Conservation (phyloP, 2,329 filamentous ascomycete species). For the Dactylellina leptospora region DNA sequence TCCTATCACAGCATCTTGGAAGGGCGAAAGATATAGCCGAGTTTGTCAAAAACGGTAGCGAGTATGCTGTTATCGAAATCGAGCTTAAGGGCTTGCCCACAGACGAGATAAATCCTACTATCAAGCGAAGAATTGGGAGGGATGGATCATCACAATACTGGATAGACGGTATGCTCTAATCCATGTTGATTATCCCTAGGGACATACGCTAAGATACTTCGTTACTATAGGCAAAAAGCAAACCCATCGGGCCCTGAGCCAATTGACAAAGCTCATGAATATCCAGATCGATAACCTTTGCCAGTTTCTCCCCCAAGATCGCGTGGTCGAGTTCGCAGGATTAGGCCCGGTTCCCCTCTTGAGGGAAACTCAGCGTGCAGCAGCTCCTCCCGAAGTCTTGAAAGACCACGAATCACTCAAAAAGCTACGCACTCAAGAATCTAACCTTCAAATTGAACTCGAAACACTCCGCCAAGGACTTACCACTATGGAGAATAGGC, state of each 20-base stretch:
- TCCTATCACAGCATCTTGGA: constrained; percentile 73
- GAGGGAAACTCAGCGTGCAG: constrained; percentile 85
- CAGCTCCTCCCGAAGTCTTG: constrained; percentile 81
- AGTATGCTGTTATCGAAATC: constrained; percentile 84
- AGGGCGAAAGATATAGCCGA: constrained; percentile 84
- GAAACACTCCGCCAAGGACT: constrained; percentile 58
- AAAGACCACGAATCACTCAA: constrained; percentile 80
- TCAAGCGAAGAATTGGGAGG: constrained; percentile 81
- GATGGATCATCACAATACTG: constrained; percentile 83
- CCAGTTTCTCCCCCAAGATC: constrained; percentile 95
- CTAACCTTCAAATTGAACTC: constrained; percentile 68
- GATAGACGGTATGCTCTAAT: constrained; percentile 70
- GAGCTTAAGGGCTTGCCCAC: constrained; percentile 76
- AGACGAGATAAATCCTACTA: constrained; percentile 73
- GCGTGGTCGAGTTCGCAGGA: constrained; percentile 90
- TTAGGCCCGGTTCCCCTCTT: constrained; percentile 83
- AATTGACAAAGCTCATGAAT: constrained; percentile 74
- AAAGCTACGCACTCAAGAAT: constrained; percentile 73
- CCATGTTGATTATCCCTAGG: background rate
- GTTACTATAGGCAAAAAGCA: constrained; percentile 46
- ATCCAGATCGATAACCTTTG: constrained; percentile 98
- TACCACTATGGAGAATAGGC: constrained; percentile 71
- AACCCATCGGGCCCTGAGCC: constrained; percentile 47
- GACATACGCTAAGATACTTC: too few relatives aligned
- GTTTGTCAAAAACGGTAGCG: constrained; percentile 89